Percentiles rank a stretch among this genome's conserved stretches.
phyloP scores from a whole-genome alignment of 495 filamentous ascomycete species.

The Xylaria venustula region DNA sequence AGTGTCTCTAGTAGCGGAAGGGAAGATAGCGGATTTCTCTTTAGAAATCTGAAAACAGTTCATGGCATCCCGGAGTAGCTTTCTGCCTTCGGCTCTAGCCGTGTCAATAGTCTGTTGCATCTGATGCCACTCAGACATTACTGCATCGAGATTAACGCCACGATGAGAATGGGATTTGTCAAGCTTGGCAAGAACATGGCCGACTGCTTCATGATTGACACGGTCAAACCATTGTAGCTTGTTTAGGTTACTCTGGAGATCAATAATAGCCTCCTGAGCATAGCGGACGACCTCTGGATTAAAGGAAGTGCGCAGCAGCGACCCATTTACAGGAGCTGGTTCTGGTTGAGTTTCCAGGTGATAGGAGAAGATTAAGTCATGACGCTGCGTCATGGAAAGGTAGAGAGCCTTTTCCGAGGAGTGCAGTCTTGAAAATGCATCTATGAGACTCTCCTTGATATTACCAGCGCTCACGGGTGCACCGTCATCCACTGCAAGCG shows the following conservation, averaged over 20 bases:
- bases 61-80: background rate
- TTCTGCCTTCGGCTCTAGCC: background rate
- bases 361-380: background rate
- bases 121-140: background rate
- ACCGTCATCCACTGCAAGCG: background rate
- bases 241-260: background rate
- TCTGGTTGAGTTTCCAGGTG: background rate
- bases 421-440: background rate
- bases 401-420: background rate
- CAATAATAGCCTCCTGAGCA: background rate
- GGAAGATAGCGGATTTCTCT: background rate
- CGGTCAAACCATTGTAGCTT: conserved; percentile 2
- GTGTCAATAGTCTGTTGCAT: background rate
- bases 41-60: background rate
- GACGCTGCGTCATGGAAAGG: background rate
- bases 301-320: background rate
- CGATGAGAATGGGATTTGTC: background rate
- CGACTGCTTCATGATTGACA: conserved; percentile 3
- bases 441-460: background rate
- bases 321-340: background rate
- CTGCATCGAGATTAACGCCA: background rate
- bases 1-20: background rate
- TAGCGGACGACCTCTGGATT: background rate
- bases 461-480: background rate
- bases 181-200: background rate